Percentiles rank a stretch among this genome's conserved stretches.
Evolutionary conservation across 805 yeast genomes (phyloP).

Genomic region (Nakazawaea anatomiae): DNA sequence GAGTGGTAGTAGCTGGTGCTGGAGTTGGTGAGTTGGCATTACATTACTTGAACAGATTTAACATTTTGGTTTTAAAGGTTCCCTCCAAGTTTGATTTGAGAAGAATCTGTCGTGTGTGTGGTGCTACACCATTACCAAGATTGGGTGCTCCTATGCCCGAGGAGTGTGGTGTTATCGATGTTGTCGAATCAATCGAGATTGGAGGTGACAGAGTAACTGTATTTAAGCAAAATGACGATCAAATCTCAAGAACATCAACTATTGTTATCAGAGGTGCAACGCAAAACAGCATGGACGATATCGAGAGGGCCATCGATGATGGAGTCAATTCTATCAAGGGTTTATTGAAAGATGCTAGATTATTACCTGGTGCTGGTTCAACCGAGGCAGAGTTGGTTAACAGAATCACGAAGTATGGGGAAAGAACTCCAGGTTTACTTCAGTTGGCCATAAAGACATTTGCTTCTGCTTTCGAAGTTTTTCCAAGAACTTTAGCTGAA

Average conservation of each 20-base stretch:
- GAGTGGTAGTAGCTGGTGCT: conserved; percentile 91
- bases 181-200: conserved; percentile 86
- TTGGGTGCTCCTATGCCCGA: conserved; percentile 94
- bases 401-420: conserved; percentile 79
- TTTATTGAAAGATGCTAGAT: conserved; percentile 69
- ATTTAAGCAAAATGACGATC: conserved; percentile 67
- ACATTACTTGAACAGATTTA: conserved; percentile 86
- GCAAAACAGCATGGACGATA: conserved; percentile 85
- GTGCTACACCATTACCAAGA: conserved; percentile 93
- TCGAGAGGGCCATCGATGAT: conserved; percentile 96
- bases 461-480: conserved; percentile 91
- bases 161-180: conserved; percentile 83
- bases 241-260: conserved; percentile 77
- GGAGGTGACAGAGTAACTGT: conserved; percentile 97
- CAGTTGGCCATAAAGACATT: conserved; percentile 92
- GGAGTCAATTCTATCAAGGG: conserved; percentile 93
- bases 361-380: conserved; percentile 96
- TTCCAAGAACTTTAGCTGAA: conserved; percentile 90
- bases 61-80: conserved; percentile 78
- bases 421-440: conserved; percentile 85
- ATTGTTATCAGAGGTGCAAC: conserved; percentile 96
- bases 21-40: conserved; percentile 89
- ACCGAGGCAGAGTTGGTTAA: conserved; percentile 84
- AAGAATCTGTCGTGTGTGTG: conserved; percentile 92
- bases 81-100: conserved; percentile 93